These are phyloP conservation scores for Fomitopsis palustris DNA, from an alignment of 1,284 basidiomycete species.

Conservation along the genomic window DNA sequence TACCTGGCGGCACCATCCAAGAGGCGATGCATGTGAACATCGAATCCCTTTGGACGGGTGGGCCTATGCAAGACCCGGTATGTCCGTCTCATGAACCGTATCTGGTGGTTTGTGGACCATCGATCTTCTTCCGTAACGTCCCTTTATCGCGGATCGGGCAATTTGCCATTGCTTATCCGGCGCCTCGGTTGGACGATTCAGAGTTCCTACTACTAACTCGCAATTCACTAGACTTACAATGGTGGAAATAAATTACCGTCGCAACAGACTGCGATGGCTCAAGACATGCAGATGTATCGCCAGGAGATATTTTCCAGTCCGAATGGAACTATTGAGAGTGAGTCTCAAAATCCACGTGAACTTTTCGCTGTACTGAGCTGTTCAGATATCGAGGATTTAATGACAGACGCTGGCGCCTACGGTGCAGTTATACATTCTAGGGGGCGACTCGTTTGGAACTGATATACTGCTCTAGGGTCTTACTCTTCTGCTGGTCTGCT, in stretches of 20 bases:
- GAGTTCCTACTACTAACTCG: background rate
- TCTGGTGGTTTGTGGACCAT: background rate
- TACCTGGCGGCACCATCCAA: conserved; percentile 55
- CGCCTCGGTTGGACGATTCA: too few relatives aligned
- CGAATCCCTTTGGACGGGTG: conserved; percentile 74
- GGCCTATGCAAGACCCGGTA: conserved; percentile 62
- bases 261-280: conserved; percentile 41
- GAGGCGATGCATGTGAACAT: conserved; percentile 69
- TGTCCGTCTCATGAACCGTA: conserved; percentile 22
- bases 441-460: background rate
- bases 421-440: conserved; percentile 34
- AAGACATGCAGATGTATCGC: conserved; percentile 51
- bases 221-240: conserved; percentile 53
- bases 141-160: background rate
- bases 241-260: conserved; percentile 61
- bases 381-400: conserved; percentile 52
- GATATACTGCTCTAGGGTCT: conserved; percentile 44
- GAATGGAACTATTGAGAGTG: conserved; percentile 58
- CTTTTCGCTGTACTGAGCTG: background rate
- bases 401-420: conserved; percentile 55
- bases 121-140: background rate
- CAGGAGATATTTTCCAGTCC: conserved; percentile 54
- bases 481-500: conserved; percentile 66
- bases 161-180: background rate
- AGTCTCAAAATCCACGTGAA: conserved; percentile 15